phyloP scores from a whole-genome alignment of 2,329 filamentous ascomycete genomes.

The Zymoseptoria brevis region DNA sequence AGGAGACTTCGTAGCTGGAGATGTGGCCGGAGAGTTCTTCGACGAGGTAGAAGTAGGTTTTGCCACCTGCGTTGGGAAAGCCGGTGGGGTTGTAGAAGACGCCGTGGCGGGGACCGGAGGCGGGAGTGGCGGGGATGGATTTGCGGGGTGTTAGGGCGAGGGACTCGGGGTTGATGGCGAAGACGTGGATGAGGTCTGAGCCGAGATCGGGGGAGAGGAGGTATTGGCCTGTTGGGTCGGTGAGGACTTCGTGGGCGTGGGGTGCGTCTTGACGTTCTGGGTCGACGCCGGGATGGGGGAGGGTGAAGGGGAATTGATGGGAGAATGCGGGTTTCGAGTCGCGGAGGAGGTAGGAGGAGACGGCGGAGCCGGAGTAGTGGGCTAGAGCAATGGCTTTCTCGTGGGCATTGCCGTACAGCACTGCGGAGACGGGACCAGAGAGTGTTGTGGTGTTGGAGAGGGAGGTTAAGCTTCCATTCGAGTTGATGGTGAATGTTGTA shows the following conservation, averaged over 20 bases:
- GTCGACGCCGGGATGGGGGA: constrained; percentile 24
- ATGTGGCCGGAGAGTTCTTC: constrained; percentile 47
- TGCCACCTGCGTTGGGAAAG: constrained; percentile 12
- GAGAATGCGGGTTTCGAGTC: constrained; percentile 28
- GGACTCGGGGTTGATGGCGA: constrained; percentile 21
- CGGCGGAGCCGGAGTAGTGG: constrained; percentile 34
- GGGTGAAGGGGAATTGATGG: constrained; percentile 25
- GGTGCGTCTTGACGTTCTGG: constrained; percentile 29
- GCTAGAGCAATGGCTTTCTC: constrained; percentile 35
- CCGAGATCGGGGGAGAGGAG: constrained; percentile 33
- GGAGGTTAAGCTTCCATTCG: constrained; percentile 33
- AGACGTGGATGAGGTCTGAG: constrained; percentile 31
- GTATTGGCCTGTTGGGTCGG: constrained; percentile 33
- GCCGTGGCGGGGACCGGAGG: constrained; percentile 31
- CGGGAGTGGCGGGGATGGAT: constrained; percentile 22
- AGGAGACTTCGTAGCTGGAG: constrained; percentile 41
- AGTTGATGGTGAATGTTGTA: constrained; percentile 30
- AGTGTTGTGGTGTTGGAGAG: constrained; percentile 30
- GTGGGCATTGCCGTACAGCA: constrained; percentile 34
- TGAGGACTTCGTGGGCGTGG: constrained; percentile 30
- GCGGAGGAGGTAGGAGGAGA: constrained; percentile 44
- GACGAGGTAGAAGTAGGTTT: constrained; percentile 33
- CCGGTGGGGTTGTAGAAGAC: constrained; percentile 30
- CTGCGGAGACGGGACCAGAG: constrained; percentile 34
- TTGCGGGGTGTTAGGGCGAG: constrained; percentile 21